Base-by-base conservation (phyloP, 129 eudicot species). In the Kitagawia praeruptora region DNA sequence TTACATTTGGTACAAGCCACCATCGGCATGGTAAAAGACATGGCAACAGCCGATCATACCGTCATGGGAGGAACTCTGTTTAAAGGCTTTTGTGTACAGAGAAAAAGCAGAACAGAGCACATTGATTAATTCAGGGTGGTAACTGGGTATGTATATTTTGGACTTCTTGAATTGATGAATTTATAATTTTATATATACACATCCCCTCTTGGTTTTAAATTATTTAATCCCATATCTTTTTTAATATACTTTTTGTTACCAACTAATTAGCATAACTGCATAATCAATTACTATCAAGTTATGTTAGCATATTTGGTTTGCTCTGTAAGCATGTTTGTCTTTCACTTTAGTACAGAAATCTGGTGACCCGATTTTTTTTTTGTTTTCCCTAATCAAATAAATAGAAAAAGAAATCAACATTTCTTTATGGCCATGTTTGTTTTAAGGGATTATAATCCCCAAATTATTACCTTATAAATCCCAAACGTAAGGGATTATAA, bases 1-100 rank as follows among this genome's bases (percentile, higher is more conserved):
- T 93, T 27, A 91, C 92, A 2, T 93, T 93, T 47, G 97, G 97
- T 0, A 91, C 95, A 9, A 85, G 81, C 66, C 85, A 78, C 61
- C 83, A 61, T 81, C 90, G 48, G 75, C 91, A 82, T 63, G 88
- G 88, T 41, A 93, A 88, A 85, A 80, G 90, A 27, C 96, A 86
- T 84, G 88, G 61, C 81, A 79, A 82, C 77, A 80, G 49, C 80
- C 76, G 49, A 47, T 67, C 86, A 37, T 53, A n/a, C 75, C 54
- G 70, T 46, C 81, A 44, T 16, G 77, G 66, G 47, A 61, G 54
- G 5, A 81, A 82, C 42, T 85, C 88, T 53, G 85, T 85, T 45
- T 90, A 76, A 87, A 75, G 75, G 37, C 21, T 49, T 41, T 58
- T 85, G 83, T 82, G 84, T 70, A 79, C 70, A 81, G 81, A 79